Base-by-base conservation (phyloP, 768 basidiomycete species). In the Kondoa subrosea region DNA sequence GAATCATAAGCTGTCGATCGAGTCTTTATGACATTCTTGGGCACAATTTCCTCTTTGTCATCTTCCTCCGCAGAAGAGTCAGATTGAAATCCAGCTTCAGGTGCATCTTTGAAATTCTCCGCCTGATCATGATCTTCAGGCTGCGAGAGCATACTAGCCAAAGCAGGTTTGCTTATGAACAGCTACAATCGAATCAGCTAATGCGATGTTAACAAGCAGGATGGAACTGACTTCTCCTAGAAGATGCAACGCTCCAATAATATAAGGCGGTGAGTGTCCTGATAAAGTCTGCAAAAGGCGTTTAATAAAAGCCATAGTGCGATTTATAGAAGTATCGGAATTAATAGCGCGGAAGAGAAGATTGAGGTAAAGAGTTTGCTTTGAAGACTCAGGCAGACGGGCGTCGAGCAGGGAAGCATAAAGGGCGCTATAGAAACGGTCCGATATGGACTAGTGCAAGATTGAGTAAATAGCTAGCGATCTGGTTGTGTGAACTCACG, bases 361-460 rank as follows among this genome's bases (percentile, higher is more conserved):
- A 75, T 96, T 97, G 67, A 99, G 82, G 77, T 93, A 97, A 85
- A 97, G 88, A 3, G 91, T 91, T 76, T 97, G 91, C 75, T 97
- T 97, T 1, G 86, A 87, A 15, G 90, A 90, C 1, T 81, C 80
- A 1, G 85, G 81, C 1, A 99, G 82, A 16, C 93, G 85, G 1
- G 80, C 78, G 73, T 99, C 93, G 62, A 87, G 83, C 2, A 99
- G 79, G 1, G 90, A 91, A n/a, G 85, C 83, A 72, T 97, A 99
- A 0, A 99, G 79, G 0, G 89, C 84, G 56, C 90, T 85, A 78
- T 79, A 80, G 73, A 80, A 81, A n/a, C 80, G 76, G 68, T 81
- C 79, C 14, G 78, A 76, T 32, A 79, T 74, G 17, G 74, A 70
- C 75, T 77, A 71, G 31, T n/a, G 56, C 30, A 57, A 31, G 16